A percentile compares a stretch with the other conserved stretches of the same genome.
These are phyloP conservation scores for Buddleja alternifolia DNA, from an alignment of 257 asterid species.

Conservation along the genomic window DNA sequence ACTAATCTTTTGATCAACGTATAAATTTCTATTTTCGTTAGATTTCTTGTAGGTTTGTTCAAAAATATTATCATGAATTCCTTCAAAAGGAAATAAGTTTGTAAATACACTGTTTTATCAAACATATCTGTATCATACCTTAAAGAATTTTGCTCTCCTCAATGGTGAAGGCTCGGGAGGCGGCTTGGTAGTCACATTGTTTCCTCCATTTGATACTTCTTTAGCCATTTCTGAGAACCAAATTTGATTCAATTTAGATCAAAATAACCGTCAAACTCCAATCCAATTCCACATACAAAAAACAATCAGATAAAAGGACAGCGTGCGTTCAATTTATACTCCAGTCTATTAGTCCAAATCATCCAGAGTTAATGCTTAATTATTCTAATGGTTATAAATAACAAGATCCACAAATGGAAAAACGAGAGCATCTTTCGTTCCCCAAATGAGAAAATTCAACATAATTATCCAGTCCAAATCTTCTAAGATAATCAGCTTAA, in stretches of 20 bases:
- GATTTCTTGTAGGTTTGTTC: no score
- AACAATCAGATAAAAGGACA: slow-evolving; percentile 7
- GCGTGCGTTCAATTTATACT: slow-evolving; percentile 16
- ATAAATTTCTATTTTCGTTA: no score
- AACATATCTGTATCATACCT: slow-evolving; percentile 44
- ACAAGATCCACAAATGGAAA: background rate
- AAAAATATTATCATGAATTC: background rate
- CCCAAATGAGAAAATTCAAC: slow-evolving; percentile 2
- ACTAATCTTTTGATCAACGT: no score
- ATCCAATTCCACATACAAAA: slow-evolving; percentile 8
- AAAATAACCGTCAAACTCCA: slow-evolving; percentile 1
- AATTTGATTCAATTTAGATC: background rate
- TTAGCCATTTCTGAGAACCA: slow-evolving; percentile 59
- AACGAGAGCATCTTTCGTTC: background rate
- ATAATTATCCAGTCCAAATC: slow-evolving; percentile 5
- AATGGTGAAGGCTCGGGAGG: slow-evolving; percentile 99
- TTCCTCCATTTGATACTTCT: slow-evolving; percentile 66
- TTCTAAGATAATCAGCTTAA: background rate
- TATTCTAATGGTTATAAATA: background rate
- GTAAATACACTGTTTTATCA: background rate
- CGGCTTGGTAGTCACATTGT: slow-evolving; percentile 58
- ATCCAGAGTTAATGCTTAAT: slow-evolving; percentile 2
- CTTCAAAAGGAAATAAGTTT: background rate
- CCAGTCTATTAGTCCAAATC: background rate
- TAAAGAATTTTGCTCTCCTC: slow-evolving; percentile 85